These are phyloP conservation scores for Meyerozyma carpophila DNA, from an alignment of 1,139 yeast species.

Conservation along the genomic window DNA sequence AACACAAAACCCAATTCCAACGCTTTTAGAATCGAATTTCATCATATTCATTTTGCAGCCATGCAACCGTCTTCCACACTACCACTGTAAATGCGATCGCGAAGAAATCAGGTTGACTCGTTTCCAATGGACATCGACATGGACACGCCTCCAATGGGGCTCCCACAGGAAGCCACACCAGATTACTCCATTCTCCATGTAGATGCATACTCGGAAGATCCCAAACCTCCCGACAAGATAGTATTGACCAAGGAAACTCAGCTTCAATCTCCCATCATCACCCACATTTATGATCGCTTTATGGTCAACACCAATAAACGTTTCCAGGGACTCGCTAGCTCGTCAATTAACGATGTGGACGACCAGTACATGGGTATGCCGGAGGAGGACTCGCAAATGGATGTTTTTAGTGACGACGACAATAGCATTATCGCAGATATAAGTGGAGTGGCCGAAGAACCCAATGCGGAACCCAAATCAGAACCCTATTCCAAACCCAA, in stretches of 20 bases:
- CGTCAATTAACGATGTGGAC: conserved; percentile 33
- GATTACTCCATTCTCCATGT: conserved; percentile 8
- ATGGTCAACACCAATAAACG: conserved; percentile 28
- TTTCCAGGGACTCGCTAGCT: conserved; percentile 27
- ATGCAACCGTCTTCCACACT: background rate
- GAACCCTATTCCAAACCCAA: too few species aligned
- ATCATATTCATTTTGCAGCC: background rate
- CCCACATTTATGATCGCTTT: conserved; percentile 28
- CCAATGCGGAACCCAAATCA: conserved; percentile 22
- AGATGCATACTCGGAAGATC: conserved; percentile 5
- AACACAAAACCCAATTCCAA: background rate
- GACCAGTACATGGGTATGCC: conserved; percentile 32
- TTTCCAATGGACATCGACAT: background rate
- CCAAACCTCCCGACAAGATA: background rate
- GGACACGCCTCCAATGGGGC: background rate
- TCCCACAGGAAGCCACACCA: background rate
- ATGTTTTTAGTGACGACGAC: conserved; percentile 33
- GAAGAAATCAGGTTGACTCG: background rate
- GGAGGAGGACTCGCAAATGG: conserved; percentile 38
- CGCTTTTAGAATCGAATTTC: background rate
- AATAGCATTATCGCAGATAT: conserved; percentile 29
- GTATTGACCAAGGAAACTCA: conserved; percentile 29
- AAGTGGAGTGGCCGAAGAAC: conserved; percentile 26
- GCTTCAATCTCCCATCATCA: conserved; percentile 32
- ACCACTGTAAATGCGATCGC: background rate